These are phyloP conservation scores for Sambucus nigra DNA, from an alignment of 129 eudicot species.

Conservation along the genomic window DNA sequence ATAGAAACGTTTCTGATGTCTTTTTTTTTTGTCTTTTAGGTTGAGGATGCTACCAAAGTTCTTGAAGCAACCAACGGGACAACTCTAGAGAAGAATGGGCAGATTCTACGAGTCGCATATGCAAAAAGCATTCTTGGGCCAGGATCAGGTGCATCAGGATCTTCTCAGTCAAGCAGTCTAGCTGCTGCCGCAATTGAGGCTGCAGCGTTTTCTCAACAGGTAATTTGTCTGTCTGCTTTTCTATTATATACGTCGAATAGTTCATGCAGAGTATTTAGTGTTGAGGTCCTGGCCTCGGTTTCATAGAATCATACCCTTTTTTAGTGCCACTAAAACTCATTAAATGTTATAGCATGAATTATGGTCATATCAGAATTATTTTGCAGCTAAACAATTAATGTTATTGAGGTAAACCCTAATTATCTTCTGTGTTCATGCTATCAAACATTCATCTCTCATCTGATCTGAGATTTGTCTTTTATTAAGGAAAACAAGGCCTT, in stretches of 20 bases:
- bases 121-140: conserved; percentile 94
- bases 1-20: not conserved
- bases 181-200: conserved; percentile 99
- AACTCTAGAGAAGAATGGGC: conserved; percentile 87
- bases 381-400: too few relatives aligned
- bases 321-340: too few relatives aligned
- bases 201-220: conserved; percentile 97
- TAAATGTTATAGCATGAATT: too few relatives aligned
- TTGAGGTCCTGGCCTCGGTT: too few relatives aligned
- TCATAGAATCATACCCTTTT: too few relatives aligned
- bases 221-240: conserved; percentile 7
- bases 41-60: conserved; percentile 91
- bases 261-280: too few relatives aligned
- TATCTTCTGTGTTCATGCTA: too few relatives aligned
- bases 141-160: conserved; percentile 52
- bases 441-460: too few relatives aligned
- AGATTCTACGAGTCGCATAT: conserved; percentile 88
- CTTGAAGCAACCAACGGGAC: conserved; percentile 93
- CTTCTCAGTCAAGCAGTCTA: conserved; percentile 90
- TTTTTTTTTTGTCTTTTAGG: conserved; percentile 31
- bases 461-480: too few relatives aligned
- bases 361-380: too few relatives aligned
- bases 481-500: too few relatives aligned
- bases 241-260: not conserved
- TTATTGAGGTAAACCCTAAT: too few relatives aligned